Evolutionary conservation across 2,329 filamentous ascomycete species (phyloP).

Genomic region (Colletotrichum lentis): DNA sequence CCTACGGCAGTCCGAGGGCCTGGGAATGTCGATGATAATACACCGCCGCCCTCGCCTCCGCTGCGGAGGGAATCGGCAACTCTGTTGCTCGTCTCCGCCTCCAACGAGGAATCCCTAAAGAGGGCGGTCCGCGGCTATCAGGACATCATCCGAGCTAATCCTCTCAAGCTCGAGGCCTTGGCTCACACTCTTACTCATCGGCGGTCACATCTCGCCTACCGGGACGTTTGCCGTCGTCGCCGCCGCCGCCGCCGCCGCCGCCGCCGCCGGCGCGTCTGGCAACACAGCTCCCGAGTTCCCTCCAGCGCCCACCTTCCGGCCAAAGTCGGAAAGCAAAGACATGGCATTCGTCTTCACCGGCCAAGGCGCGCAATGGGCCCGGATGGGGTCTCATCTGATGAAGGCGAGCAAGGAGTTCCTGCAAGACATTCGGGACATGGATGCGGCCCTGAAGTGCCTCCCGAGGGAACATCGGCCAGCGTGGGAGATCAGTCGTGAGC

Average conservation of each 20-base stretch:
- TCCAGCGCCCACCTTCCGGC: slow-evolving; percentile 23
- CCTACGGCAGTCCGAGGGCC: slow-evolving; percentile 11
- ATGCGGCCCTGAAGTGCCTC: slow-evolving; percentile 39
- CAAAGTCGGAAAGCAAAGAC: slow-evolving; percentile 16
- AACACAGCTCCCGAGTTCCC: slow-evolving; percentile 41
- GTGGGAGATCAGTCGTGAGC: slow-evolving; percentile 40
- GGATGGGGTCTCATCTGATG: no score
- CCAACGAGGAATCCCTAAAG: slow-evolving; percentile 40
- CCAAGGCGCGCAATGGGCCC: slow-evolving; percentile 55
- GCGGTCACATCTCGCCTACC: slow-evolving; percentile 43
- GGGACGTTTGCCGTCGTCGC: slow-evolving; percentile 41
- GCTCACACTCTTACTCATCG: slow-evolving; percentile 45
- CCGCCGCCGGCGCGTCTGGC: slow-evolving; percentile 33
- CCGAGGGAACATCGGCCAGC: slow-evolving; percentile 39
- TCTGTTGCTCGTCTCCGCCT: slow-evolving; percentile 38
- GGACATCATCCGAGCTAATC: slow-evolving; percentile 38
- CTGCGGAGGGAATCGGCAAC: slow-evolving; percentile 16
- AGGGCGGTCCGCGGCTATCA: slow-evolving; percentile 41
- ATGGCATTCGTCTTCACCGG: slow-evolving; percentile 52
- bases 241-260: slow-evolving; percentile 28
- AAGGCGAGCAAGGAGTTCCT: no score
- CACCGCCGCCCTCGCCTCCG: slow-evolving; percentile 23
- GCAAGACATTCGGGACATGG: slow-evolving; percentile 28
- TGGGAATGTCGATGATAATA: slow-evolving; percentile 17
- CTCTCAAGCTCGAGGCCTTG: slow-evolving; percentile 37